These are phyloP conservation scores for Scutellaria barbata DNA, from an alignment of 257 asterid species.

Conservation along the genomic window DNA sequence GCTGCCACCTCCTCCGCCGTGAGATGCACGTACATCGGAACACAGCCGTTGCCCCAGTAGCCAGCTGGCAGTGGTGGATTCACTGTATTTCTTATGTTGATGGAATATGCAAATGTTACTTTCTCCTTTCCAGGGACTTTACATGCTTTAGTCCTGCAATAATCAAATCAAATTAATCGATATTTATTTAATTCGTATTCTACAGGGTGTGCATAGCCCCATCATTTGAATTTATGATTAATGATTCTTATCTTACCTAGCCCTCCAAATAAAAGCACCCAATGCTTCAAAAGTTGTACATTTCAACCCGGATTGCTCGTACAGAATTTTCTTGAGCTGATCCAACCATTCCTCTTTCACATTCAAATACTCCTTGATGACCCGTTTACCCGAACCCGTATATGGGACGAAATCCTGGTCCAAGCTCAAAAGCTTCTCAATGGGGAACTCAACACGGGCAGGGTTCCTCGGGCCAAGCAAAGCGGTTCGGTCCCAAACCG, in stretches of 20 bases:
- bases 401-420: slow-evolving; percentile 50
- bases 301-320: slow-evolving; percentile 56
- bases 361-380: slow-evolving; percentile 46
- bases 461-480: slow-evolving; percentile 74
- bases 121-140: slow-evolving; percentile 47
- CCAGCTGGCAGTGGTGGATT: slow-evolving; percentile 70
- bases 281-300: slow-evolving; percentile 82
- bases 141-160: slow-evolving; percentile 55
- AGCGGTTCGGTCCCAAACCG: slow-evolving; percentile 68
- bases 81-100: slow-evolving; percentile 58
- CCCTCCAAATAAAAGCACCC: slow-evolving; percentile 85
- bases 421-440: slow-evolving; percentile 52
- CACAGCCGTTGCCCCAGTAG: slow-evolving; percentile 93
- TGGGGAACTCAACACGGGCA: slow-evolving; percentile 54
- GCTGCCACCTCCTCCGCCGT: slow-evolving; percentile 54
- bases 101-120: slow-evolving; percentile 71
- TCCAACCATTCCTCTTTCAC: slow-evolving; percentile 72
- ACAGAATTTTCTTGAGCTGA: slow-evolving; percentile 49
- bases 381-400: slow-evolving; percentile 49
- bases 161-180: not conserved
- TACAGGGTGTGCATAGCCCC: too few relatives aligned
- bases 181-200: too few relatives aligned
- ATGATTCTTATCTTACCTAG: slow-evolving; percentile 53
- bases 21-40: slow-evolving; percentile 73
- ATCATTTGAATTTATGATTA: too few relatives aligned